Percentiles rank a stretch among this genome's conserved stretches.
Evolutionary conservation across 164 flowering plant species (phyloP).

Genomic region (Brasenia schreberi): DNA sequence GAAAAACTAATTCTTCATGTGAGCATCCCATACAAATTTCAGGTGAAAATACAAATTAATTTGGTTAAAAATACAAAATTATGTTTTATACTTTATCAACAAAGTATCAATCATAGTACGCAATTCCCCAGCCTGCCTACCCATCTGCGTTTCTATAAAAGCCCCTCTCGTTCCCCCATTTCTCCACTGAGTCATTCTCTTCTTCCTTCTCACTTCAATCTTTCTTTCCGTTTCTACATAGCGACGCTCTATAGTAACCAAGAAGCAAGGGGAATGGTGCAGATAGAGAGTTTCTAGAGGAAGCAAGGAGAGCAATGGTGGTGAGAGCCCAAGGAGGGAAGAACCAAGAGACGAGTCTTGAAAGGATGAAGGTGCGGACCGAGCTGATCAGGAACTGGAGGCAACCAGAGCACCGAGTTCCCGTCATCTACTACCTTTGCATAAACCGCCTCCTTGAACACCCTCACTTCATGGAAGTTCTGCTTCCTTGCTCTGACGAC

Average conservation of each 20-base stretch:
- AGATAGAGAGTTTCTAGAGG: neutral
- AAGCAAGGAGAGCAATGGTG: slow-evolving; percentile 25
- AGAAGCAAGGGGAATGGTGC: neutral
- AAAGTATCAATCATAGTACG: no score
- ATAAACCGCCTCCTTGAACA: slow-evolving; percentile 8
- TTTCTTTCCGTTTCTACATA: no score
- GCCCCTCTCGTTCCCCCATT: no score
- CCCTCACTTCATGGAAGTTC: slow-evolving; percentile 8
- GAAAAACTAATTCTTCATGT: no score
- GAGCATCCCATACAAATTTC: no score
- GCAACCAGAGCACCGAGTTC: slow-evolving; percentile 1
- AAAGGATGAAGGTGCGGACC: slow-evolving; percentile 27
- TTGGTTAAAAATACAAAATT: no score
- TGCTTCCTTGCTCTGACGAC: slow-evolving; percentile 4
- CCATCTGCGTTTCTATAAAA: no score
- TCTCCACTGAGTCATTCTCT: no score
- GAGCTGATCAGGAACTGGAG: slow-evolving; percentile 11
- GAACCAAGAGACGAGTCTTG: slow-evolving; percentile 25
- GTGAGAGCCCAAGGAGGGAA: slow-evolving; percentile 12
- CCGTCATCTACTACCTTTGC: slow-evolving; percentile 6
- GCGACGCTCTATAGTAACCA: neutral
- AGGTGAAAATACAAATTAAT: no score
- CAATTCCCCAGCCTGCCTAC: no score
- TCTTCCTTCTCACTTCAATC: no score
- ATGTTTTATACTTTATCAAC: no score